Evolutionary conservation across 768 basidiomycete genomes (phyloP).

Genomic region (Mycena polygramma): DNA sequence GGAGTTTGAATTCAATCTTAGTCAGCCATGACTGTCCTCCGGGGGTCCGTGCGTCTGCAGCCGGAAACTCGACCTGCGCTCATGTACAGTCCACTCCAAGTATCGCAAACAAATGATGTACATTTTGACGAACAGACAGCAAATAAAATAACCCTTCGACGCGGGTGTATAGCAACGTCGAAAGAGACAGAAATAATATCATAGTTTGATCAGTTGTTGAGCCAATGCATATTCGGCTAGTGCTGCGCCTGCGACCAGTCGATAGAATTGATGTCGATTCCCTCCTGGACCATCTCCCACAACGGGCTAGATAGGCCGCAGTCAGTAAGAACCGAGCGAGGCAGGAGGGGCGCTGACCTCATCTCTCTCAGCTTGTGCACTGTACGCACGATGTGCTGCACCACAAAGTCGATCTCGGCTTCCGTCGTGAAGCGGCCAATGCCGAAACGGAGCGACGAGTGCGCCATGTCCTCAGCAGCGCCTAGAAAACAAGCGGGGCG

Average conservation of each 20-base stretch:
- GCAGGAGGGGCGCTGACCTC: slow-evolving; percentile 63
- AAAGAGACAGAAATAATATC: slow-evolving; percentile 28
- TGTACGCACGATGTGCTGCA: slow-evolving; percentile 87
- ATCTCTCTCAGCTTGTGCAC: slow-evolving; percentile 93
- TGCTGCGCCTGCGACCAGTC: slow-evolving; percentile 93
- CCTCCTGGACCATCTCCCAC: slow-evolving; percentile 99
- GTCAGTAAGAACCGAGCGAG: background rate
- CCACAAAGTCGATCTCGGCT: slow-evolving; percentile 95
- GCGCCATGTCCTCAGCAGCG: slow-evolving; percentile 99
- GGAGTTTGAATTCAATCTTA: slow-evolving; percentile 59
- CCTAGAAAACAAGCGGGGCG: slow-evolving; percentile 55
- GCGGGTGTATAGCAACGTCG: background rate
- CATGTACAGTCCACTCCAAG: no score
- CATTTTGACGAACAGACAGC: slow-evolving; percentile 28
- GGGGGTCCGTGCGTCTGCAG: slow-evolving; percentile 39
- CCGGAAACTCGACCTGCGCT: background rate
- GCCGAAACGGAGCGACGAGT: slow-evolving; percentile 97
- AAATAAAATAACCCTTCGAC: slow-evolving; percentile 13
- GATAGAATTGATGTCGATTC: slow-evolving; percentile 95
- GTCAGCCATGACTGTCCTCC: slow-evolving; percentile 20
- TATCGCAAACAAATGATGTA: slow-evolving; percentile 26
- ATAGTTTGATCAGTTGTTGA: slow-evolving; percentile 23
- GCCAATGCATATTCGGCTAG: slow-evolving; percentile 43
- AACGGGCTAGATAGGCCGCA: slow-evolving; percentile 70
- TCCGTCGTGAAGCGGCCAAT: slow-evolving; percentile 99